Base-by-base conservation (phyloP, 257 asterid species). In the Solanum pinnatisectum region DNA sequence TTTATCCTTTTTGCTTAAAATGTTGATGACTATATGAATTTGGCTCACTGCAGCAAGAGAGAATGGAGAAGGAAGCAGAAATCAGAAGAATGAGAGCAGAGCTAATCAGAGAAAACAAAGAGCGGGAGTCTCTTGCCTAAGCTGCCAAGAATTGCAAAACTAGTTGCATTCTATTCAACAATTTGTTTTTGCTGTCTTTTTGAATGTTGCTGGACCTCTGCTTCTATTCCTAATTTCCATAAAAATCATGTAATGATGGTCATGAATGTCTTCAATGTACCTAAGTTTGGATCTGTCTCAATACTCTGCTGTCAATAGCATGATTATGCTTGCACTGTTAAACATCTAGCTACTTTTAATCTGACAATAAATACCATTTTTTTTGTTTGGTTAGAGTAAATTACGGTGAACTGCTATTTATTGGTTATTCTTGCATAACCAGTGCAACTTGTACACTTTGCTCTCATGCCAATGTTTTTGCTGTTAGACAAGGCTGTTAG, bases 31-130 rank as follows among this genome's bases (percentile, higher is more conserved):
- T 10, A 13, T 59, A 46, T 3, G 82, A 32, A 33, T 70, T 35
- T 90, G 88, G 44, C 63, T 81, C 8, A 27, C 40, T 89, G 90
- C 94, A 93, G 98, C 90, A 92, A 90, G 98, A 95, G 92, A 92
- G 68, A 87, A 81, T 94, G 98, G 93, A 92, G 88, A 92, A 90
- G 88, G 98, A 95, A 91, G 91, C 91, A 49, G 94, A 94, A 88
- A 92, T 94, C 78, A 91, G 93, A 90, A 92, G 87, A 89, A 93
- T 91, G 92, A 91, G 91, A 87, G 95, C 91, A 84, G 93, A 93
- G 85, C 90, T 95, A 32, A 90, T 92, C 90, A 90, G 79, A 84
- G 93, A 93, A 88, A 93, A 91, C 88, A 93, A 88, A 67, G 93
- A 91, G 88, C 88, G 90, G 72, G 94, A 92, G 87, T 86, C 95